phyloP scores from a whole-genome alignment of 176 grass and related monocot genomes.

The Cenchrus americanus region DNA sequence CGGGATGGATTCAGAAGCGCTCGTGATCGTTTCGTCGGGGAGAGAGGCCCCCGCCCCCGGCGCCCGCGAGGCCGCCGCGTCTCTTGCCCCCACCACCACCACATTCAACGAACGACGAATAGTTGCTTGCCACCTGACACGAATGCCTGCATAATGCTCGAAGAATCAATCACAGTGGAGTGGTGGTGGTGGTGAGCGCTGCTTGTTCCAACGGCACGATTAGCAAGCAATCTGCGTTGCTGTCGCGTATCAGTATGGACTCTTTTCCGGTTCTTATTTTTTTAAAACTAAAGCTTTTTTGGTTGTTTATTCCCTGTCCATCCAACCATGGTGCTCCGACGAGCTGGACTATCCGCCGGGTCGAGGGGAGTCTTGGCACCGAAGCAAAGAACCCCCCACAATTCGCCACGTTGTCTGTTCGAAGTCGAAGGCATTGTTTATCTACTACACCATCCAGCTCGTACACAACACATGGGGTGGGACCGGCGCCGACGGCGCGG shows the following conservation, averaged over 20 bases:
- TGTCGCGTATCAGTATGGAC: constrained; percentile 3
- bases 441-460: too few relatives aligned
- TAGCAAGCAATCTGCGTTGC: background rate
- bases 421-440: too few relatives aligned
- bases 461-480: too few relatives aligned
- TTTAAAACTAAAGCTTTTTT: background rate
- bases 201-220: background rate
- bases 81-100: background rate
- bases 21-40: too few relatives aligned
- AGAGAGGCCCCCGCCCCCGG: too few relatives aligned
- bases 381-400: background rate
- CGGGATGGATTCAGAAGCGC: too few relatives aligned
- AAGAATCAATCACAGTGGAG: background rate
- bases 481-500: too few relatives aligned
- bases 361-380: background rate
- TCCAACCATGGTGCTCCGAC: background rate
- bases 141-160: background rate
- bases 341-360: background rate
- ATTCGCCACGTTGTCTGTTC: background rate
- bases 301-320: background rate
- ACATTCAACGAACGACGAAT: too few relatives aligned
- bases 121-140: background rate
- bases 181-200: too few relatives aligned
- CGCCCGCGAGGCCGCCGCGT: background rate
- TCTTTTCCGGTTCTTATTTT: background rate